These are phyloP conservation scores for Astrothelium macrocarpum DNA, from an alignment of 495 filamentous ascomycete species.

Conservation along the genomic window DNA sequence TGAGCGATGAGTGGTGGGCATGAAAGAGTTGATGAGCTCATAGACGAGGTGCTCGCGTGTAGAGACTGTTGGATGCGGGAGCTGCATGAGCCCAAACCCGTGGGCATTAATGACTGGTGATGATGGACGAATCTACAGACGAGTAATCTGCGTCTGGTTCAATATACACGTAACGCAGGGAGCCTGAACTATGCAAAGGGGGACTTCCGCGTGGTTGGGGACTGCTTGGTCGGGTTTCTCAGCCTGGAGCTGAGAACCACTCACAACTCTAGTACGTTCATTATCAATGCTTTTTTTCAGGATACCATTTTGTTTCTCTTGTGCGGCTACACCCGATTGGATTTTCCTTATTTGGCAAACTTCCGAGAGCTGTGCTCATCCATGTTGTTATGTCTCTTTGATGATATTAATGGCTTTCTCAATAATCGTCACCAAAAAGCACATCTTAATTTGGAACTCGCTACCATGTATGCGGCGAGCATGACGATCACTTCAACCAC, in stretches of 20 bases:
- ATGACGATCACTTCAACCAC: neutral
- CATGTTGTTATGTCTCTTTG: neutral
- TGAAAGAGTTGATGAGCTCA: neutral
- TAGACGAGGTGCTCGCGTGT: too few species aligned
- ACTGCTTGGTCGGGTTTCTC: neutral
- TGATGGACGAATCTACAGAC: too few species aligned
- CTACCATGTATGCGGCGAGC: neutral
- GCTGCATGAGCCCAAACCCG: neutral
- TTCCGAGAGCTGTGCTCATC: neutral
- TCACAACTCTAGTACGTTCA: neutral
- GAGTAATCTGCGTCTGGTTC: too few species aligned
- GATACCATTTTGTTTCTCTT: constrained; percentile 3
- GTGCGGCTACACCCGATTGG: neutral
- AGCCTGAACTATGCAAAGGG: neutral
- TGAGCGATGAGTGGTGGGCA: neutral
- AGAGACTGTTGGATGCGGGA: too few species aligned
- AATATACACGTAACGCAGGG: too few species aligned
- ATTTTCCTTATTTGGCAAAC: neutral
- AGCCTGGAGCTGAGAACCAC: constrained; percentile 4
- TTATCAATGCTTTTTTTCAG: neutral
- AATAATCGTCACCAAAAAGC: neutral
- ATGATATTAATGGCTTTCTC: neutral
- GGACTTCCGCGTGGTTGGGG: neutral
- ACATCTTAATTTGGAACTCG: neutral
- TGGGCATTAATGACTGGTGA: too few species aligned